Conservation (phyloP, 345 rosid genomes). For the Salix suchowensis region DNA sequence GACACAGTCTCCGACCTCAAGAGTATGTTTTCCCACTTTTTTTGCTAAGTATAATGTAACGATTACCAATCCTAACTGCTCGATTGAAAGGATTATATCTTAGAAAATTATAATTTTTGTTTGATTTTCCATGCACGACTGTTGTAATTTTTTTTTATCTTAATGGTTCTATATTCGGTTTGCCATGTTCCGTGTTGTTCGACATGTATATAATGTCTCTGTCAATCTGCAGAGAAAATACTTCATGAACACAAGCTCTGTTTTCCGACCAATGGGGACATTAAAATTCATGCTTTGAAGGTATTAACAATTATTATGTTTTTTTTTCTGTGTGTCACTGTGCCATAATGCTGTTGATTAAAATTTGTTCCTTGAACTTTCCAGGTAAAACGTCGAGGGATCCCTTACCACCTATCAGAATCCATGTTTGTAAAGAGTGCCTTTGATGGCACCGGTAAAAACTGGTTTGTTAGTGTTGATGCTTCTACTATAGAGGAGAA, state of each 20-base stretch:
- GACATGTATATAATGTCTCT: too few relatives aligned
- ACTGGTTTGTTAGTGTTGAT: conserved; percentile 57
- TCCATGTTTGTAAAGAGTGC: conserved; percentile 43
- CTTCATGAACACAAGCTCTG: conserved; percentile 36
- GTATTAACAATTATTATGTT: conserved; percentile 11
- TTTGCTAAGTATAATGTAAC: not conserved
- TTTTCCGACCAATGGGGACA: conserved; percentile 47
- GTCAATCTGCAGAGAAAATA: conserved; percentile 41
- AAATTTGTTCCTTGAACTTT: not conserved
- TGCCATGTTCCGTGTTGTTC: too few relatives aligned
- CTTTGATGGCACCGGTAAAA: conserved; percentile 33
- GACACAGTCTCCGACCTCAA: conserved; percentile 62
- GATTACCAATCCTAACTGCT: too few relatives aligned
- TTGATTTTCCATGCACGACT: too few relatives aligned
- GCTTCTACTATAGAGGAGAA: conserved; percentile 26
- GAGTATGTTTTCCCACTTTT: conserved; percentile 17
- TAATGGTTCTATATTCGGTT: too few relatives aligned
- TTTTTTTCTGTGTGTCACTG: not conserved
- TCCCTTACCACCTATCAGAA: conserved; percentile 46
- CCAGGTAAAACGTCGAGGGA: conserved; percentile 47
- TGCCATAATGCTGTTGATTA: not conserved
- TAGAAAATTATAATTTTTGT: too few relatives aligned
- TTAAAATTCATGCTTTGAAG: conserved; percentile 48
- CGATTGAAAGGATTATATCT: too few relatives aligned
- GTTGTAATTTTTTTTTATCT: too few relatives aligned